A percentile compares a stretch with the other conserved stretches of the same genome.
phyloP scores from a whole-genome alignment of 192 early-diverging fungal genomes.

The Jimgerdemannia flammicorona region DNA sequence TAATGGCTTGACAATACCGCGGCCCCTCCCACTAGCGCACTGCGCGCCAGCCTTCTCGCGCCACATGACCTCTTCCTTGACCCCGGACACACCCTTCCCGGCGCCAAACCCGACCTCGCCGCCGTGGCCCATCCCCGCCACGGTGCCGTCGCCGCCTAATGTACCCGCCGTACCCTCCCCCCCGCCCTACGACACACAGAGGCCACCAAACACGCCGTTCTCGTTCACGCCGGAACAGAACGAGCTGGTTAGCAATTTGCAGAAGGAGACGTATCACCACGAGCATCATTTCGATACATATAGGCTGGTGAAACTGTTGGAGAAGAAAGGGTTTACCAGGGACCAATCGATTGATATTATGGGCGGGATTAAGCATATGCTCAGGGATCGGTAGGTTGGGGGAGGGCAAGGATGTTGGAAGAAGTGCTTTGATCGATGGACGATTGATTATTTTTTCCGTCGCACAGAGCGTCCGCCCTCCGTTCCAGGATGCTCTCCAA shows the following conservation, averaged over 20 bases:
- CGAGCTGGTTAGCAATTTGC: background rate
- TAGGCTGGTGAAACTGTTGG: constrained; percentile 60
- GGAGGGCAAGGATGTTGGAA: too few species aligned
- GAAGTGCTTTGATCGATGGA: background rate
- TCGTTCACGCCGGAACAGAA: background rate
- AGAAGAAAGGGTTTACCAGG: constrained; percentile 61
- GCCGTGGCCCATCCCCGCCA: too few species aligned
- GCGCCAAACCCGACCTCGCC: too few species aligned
- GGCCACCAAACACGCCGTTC: background rate
- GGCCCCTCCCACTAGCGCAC: too few species aligned
- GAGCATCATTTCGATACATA: constrained; percentile 77
- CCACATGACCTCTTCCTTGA: too few species aligned
- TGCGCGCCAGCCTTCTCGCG: too few species aligned
- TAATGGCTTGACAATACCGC: too few species aligned
- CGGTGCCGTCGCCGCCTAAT: too few species aligned
- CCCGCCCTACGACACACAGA: too few species aligned
- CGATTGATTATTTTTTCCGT: background rate
- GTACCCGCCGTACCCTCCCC: too few species aligned
- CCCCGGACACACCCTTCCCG: too few species aligned
- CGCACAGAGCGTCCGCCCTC: constrained; percentile 39
- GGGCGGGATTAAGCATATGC: constrained; percentile 65
- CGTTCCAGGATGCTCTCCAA: constrained; percentile 56
- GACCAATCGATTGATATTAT: constrained; percentile 73
- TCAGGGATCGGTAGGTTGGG: constrained; percentile 52
- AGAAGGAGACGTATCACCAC: background rate